Evolutionary conservation across 1,284 basidiomycete species (phyloP), one percentile per base, ranked within the genome.

Genomic region (Phellinidium pouzarii): DNA sequence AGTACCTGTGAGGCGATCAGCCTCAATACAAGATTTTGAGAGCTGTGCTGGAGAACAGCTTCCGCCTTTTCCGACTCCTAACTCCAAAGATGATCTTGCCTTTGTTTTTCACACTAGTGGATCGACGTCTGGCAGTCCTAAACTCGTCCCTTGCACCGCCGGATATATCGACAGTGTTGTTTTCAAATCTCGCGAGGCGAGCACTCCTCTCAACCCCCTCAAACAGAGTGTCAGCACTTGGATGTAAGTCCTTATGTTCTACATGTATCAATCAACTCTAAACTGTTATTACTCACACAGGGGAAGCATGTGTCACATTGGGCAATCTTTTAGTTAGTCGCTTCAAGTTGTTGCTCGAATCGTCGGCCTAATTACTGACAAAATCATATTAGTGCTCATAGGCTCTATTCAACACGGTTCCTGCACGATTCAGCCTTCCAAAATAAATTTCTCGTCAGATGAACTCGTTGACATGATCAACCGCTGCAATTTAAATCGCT

Each of bases 91-190:
- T 58, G 71, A 75, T 43, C 69, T 70, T 4, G 72, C 76, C 23
- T 83, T 86, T 70, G 71, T 86, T 52, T 85, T 86, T 70, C 84
- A 87, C 64, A 87, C 84, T 14, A 81, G 79, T 52, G 84, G 84
- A 14, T 85, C 83, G 37, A 87, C 85, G 17, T 86, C 83, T 34
- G 84, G 84, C 48, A 80, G 76, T 59, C 84, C 84, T 2, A 87
- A 86, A 61, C 77, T 87, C 26, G 80, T 87, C 0, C 82, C 80
- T 8, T 80, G 80, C 64, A 82, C 66, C 61, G 78, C 77, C 59
- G 71, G 68, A 41, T 87, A 84, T 84, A 56, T 87, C 31, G 68
- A 75, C 52, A 65, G 74, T 31, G 76, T 78, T 7, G 68, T 81
- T 46, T 59, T 67, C 42, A 86, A 88, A 65, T 76, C 82, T 40